Conservation (phyloP, 805 yeast species). For the Pichia nakasei region DNA sequence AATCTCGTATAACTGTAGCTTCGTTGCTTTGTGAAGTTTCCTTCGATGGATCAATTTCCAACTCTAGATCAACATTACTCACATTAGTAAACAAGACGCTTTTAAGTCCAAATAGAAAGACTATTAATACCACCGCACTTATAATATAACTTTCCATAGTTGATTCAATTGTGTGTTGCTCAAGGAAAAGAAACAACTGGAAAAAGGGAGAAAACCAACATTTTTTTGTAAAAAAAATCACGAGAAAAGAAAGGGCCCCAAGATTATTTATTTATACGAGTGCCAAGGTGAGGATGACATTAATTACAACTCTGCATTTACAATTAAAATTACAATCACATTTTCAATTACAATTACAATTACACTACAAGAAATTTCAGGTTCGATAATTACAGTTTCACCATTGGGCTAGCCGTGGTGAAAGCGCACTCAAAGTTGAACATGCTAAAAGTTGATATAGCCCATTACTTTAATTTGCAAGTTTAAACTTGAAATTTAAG, state of each 20-base stretch:
- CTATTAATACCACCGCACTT: not conserved
- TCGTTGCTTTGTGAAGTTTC: constrained; percentile 6
- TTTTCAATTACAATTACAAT: constrained; percentile 1
- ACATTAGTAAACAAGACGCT: constrained; percentile 17
- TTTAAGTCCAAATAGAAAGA: constrained; percentile 18
- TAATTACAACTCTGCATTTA: too few relatives aligned
- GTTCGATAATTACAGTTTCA: constrained; percentile 33
- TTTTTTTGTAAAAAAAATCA: too few relatives aligned
- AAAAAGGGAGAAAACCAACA: not conserved
- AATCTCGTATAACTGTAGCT: constrained; percentile 32
- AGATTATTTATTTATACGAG: too few relatives aligned
- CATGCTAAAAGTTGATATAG: constrained; percentile 29
- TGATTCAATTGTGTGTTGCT: not conserved
- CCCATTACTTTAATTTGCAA: constrained; percentile 45
- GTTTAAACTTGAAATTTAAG: too few relatives aligned
- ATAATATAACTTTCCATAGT: constrained; percentile 22
- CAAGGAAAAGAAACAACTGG: not conserved
- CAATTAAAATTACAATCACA: not conserved
- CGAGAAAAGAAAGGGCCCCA: too few relatives aligned
- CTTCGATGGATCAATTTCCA: constrained; percentile 20
- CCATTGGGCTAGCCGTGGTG: constrained; percentile 30
- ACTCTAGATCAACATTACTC: constrained; percentile 13
- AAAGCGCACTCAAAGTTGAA: constrained; percentile 55
- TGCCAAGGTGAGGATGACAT: too few relatives aligned
- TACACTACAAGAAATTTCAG: constrained; percentile 10